A percentile compares a stretch with the other conserved stretches of the same genome.
phyloP scores from a whole-genome alignment of 75 land plant genomes.

The Cunninghamia lanceolata region DNA sequence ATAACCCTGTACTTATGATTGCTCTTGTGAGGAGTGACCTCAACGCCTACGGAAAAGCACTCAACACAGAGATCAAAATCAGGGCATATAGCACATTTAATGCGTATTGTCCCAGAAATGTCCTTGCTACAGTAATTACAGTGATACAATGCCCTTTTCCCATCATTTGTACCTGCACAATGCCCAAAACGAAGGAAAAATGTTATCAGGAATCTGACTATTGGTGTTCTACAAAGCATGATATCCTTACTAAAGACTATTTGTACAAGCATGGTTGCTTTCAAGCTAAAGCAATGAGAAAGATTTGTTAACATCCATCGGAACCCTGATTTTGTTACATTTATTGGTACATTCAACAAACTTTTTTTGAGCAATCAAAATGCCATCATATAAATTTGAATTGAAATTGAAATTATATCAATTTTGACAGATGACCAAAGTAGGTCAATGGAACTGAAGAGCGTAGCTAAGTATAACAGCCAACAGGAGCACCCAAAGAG shows the following conservation, averaged over 20 bases:
- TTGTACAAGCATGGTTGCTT: neutral
- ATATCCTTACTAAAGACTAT: neutral
- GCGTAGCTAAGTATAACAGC: neutral
- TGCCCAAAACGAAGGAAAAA: constrained; percentile 8
- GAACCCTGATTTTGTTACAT: neutral
- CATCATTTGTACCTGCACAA: constrained; percentile 58
- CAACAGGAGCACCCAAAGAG: neutral
- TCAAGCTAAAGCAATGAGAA: neutral
- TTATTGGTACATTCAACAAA: neutral
- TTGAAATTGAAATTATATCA: neutral
- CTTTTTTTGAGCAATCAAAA: neutral
- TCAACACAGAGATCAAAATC: constrained; percentile 97
- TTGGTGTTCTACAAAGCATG: neutral
- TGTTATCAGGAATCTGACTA: neutral
- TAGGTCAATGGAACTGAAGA: neutral
- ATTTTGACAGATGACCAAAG: neutral
- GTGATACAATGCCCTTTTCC: constrained; percentile 86
- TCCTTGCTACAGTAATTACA: constrained; percentile 97
- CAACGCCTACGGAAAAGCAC: constrained; percentile 95
- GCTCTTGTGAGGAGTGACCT: constrained; percentile 86
- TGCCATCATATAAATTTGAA: neutral
- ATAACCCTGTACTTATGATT: constrained; percentile 90
- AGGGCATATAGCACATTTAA: constrained; percentile 80
- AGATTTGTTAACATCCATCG: neutral
- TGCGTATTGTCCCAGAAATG: constrained; percentile 85